These are phyloP conservation scores for Carex arenaria DNA, from an alignment of 202 grass and related monocot genomes.

Conservation along the genomic window DNA sequence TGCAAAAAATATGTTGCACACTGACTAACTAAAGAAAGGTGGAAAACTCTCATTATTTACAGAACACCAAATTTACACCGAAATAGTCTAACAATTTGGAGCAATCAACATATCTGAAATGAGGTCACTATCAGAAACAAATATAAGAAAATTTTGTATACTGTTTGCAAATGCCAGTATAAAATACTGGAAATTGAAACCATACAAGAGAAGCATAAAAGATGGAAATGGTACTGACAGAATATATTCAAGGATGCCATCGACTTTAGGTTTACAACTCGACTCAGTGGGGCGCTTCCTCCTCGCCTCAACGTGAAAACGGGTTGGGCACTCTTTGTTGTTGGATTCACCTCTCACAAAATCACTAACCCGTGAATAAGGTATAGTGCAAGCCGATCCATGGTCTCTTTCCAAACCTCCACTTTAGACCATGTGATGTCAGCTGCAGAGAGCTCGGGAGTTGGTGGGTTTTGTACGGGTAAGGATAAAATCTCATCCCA, in stretches of 20 bases:
- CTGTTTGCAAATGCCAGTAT: background rate
- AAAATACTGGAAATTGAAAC: background rate
- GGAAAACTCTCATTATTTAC: background rate
- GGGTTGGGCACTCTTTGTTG: slow-evolving; percentile 70
- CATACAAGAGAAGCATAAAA: background rate
- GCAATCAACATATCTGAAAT: background rate
- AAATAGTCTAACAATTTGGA: background rate
- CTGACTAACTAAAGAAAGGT: background rate
- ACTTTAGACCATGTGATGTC: slow-evolving; percentile 87
- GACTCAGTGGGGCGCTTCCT: slow-evolving; percentile 59
- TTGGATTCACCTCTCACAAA: slow-evolving; percentile 93
- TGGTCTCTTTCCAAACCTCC: slow-evolving; percentile 79
- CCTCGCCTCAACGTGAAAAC: slow-evolving; percentile 80
- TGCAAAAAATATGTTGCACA: background rate
- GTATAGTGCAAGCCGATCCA: slow-evolving; percentile 89
- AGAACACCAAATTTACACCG: background rate
- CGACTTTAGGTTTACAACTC: slow-evolving; percentile 87
- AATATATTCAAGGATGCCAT: slow-evolving; percentile 98
- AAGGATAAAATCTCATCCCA: slow-evolving; percentile 94
- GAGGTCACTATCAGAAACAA: background rate
- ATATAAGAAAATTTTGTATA: background rate
- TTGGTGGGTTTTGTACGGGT: slow-evolving; percentile 83
- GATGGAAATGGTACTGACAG: slow-evolving; percentile 44
- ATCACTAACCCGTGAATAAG: slow-evolving; percentile 77
- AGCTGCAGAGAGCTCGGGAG: slow-evolving; percentile 72